These are phyloP conservation scores for Colletotrichum eremochloae DNA, from an alignment of 2,329 filamentous ascomycete genomes.

Conservation along the genomic window DNA sequence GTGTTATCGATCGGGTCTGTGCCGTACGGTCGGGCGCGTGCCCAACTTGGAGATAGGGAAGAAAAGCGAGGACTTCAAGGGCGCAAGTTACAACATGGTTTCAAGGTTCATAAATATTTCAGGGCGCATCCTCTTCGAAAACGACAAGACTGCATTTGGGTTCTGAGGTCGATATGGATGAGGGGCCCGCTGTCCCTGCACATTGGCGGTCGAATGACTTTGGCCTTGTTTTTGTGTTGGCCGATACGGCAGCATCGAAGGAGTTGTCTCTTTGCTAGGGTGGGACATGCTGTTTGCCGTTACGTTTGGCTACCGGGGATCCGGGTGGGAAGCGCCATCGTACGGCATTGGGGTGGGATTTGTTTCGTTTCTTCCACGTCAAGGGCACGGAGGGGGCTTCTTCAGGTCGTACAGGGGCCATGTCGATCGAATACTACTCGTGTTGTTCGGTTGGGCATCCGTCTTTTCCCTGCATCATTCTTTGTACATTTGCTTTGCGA, in stretches of 20 bases:
- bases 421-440: slow-evolving; percentile 10
- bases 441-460: background rate
- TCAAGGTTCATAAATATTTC: slow-evolving; percentile 14
- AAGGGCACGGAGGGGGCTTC: background rate
- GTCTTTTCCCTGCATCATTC: background rate
- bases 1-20: slow-evolving; percentile 9
- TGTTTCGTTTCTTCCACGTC: slow-evolving; percentile 12
- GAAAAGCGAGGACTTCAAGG: slow-evolving; percentile 17
- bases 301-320: slow-evolving; percentile 8
- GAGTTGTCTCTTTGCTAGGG: slow-evolving; percentile 13
- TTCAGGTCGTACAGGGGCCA: slow-evolving; percentile 12
- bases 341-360: slow-evolving; percentile 10
- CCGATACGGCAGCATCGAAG: slow-evolving; percentile 30
- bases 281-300: slow-evolving; percentile 10
- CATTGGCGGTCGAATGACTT: slow-evolving; percentile 9
- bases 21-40: slow-evolving; percentile 15
- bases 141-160: slow-evolving; percentile 1
- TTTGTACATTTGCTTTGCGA: slow-evolving; percentile 9
- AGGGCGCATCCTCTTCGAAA: slow-evolving; percentile 14
- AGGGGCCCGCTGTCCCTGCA: slow-evolving; percentile 21
- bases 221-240: slow-evolving; percentile 32
- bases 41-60: slow-evolving; percentile 2
- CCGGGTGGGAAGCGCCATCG: background rate
- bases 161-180: slow-evolving; percentile 18
- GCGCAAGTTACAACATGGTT: slow-evolving; percentile 16